These are phyloP conservation scores for Populus hybrid DNA, from an alignment of 441 rosid species.

Conservation along the genomic window DNA sequence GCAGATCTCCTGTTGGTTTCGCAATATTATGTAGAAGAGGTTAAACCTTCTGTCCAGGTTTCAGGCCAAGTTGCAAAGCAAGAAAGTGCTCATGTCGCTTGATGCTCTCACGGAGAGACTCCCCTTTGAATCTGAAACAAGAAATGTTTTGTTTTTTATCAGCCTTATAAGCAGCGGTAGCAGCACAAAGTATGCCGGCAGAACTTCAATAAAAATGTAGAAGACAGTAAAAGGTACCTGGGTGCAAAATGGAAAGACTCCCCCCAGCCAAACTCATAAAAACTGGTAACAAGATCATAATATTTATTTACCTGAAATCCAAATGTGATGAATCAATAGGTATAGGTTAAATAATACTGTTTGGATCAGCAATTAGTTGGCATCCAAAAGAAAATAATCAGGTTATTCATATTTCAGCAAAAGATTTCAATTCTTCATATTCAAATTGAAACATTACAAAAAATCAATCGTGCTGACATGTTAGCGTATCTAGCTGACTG, in stretches of 20 bases:
- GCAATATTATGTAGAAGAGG: slow-evolving; percentile 2
- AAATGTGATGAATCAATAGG: not conserved
- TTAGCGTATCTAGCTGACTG: not conserved
- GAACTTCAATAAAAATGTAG: slow-evolving; percentile 5
- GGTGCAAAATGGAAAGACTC: slow-evolving; percentile 95
- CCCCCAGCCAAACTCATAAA: slow-evolving; percentile 93
- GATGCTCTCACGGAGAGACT: slow-evolving; percentile 86
- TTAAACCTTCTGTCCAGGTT: slow-evolving; percentile 82
- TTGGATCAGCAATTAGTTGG: not conserved
- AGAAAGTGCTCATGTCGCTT: slow-evolving; percentile 94
- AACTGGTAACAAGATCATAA: slow-evolving; percentile 94
- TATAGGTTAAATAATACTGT: not conserved
- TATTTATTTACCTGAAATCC: slow-evolving; percentile 80
- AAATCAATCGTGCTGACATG: not conserved
- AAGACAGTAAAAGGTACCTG: slow-evolving; percentile 43
- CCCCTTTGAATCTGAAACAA: slow-evolving; percentile 70
- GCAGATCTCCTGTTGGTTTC: not conserved
- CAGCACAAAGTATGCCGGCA: not conserved
- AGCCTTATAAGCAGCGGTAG: slow-evolving; percentile 13
- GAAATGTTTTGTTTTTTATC: slow-evolving; percentile 8
- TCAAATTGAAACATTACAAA: not conserved
- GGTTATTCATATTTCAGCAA: not conserved
- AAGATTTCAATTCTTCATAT: not conserved
- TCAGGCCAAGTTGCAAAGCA: slow-evolving; percentile 80
- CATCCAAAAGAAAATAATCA: slow-evolving; percentile 1